phyloP scores from a whole-genome alignment of 2,329 filamentous ascomycete genomes.

The Cadophora sp. region DNA sequence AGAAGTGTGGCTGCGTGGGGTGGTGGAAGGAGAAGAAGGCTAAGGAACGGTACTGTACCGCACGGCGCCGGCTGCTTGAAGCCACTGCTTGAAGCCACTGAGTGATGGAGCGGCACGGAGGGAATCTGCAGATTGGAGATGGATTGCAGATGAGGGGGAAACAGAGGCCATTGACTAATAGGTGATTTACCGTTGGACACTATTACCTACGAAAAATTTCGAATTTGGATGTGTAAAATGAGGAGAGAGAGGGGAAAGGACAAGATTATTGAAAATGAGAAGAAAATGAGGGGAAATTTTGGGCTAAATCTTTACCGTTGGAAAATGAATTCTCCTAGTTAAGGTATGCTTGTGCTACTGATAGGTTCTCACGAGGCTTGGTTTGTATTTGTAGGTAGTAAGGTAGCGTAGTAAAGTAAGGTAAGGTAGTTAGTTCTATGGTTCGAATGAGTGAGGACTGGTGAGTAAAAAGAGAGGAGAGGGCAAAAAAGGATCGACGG shows the following conservation, averaged over 20 bases:
- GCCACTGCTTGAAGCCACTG: no score
- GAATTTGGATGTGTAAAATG: not conserved
- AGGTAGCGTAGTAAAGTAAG: no score
- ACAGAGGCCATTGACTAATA: conserved; percentile 2
- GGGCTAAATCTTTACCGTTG: not conserved
- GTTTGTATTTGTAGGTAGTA: not conserved
- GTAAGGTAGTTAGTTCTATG: not conserved
- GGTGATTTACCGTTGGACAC: conserved; percentile 7
- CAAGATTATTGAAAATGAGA: not conserved
- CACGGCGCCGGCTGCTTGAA: no score
- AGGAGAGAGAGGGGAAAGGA: not conserved
- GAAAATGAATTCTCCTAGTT: not conserved
- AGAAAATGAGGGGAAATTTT: conserved; percentile 1
- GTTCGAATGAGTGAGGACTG: not conserved
- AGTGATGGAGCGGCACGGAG: conserved; percentile 8
- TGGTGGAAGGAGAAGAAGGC: conserved; percentile 2
- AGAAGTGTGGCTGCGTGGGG: not conserved
- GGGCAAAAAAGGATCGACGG: not conserved
- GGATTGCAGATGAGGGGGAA: not conserved
- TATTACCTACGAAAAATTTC: not conserved
- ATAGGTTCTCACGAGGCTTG: not conserved
- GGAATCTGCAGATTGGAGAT: not conserved
- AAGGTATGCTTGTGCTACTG: conserved; percentile 1
- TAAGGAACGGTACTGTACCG: conserved; percentile 15
- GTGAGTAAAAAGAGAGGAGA: not conserved